Evolutionary conservation across 2,329 filamentous ascomycete genomes (phyloP).

Genomic region (Colletotrichum sp.): DNA sequence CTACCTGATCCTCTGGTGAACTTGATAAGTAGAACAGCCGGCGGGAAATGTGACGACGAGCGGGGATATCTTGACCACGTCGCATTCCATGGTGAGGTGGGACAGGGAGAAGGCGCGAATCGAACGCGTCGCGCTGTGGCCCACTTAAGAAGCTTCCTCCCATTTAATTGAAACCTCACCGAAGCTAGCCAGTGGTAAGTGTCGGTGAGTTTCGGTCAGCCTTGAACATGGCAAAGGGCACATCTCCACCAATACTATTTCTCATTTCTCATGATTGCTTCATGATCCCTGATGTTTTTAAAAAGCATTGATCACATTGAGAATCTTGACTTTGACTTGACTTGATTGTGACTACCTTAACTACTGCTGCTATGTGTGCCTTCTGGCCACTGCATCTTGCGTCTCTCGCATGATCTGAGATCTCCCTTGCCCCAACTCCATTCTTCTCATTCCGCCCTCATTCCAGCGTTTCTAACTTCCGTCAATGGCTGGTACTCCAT

Average conservation of each 20-base stretch:
- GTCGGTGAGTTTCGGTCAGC: neutral
- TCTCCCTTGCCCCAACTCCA: neutral
- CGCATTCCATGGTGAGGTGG: neutral
- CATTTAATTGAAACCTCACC: neutral
- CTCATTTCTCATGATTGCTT: neutral
- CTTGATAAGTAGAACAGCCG: neutral
- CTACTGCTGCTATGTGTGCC: neutral
- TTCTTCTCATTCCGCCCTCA: fast-evolving
- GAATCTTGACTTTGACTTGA: neutral
- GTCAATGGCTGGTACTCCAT: fast-evolving
- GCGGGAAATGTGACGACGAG: neutral
- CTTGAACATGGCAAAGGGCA: neutral
- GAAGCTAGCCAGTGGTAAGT: no score
- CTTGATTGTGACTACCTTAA: neutral
- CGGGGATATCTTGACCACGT: neutral
- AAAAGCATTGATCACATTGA: fast-evolving
- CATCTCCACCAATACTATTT: neutral
- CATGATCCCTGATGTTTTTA: neutral
- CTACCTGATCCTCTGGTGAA: neutral
- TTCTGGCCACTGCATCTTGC: neutral
- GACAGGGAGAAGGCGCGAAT: neutral
- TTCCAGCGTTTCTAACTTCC: fast-evolving
- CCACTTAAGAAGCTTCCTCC: neutral
- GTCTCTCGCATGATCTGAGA: neutral
- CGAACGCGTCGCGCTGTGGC: neutral